A percentile compares a stretch with the other conserved stretches of the same genome.
Evolutionary conservation across 768 basidiomycete genomes (phyloP).

Genomic region (Amanita thiersii): DNA sequence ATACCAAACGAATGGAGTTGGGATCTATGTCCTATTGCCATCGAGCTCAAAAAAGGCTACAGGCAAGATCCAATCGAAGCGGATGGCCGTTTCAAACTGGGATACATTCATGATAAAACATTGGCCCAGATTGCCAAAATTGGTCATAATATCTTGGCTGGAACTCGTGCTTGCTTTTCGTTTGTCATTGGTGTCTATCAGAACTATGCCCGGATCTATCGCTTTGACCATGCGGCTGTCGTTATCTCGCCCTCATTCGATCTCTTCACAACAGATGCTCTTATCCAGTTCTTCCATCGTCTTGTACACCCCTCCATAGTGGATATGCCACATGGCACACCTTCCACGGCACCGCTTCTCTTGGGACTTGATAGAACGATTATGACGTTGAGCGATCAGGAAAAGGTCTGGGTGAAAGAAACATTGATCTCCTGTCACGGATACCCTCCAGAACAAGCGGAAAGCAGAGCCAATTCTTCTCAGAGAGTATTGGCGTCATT

Average conservation of each 20-base stretch:
- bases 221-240: background rate
- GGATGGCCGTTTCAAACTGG: background rate
- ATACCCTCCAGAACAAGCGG: background rate
- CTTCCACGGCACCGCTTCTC: background rate
- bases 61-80: background rate
- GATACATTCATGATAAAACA: background rate
- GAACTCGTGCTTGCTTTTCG: background rate
- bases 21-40: background rate
- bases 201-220: conserved; percentile 1
- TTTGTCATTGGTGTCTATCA: conserved; percentile 3
- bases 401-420: background rate
- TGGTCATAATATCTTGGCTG: background rate
- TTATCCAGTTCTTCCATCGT: background rate
- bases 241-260: background rate
- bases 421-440: background rate
- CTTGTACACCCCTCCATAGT: background rate
- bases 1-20: too few species aligned
- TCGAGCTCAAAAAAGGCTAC: background rate
- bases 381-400: background rate
- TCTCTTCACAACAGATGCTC: background rate
- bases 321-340: background rate
- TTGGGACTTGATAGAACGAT: background rate
- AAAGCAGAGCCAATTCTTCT: background rate
- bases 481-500: background rate
- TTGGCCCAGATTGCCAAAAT: conserved; percentile 1